These are phyloP conservation scores for Pythium brachiatum DNA, from an alignment of 352 stramenopile species.

Conservation along the genomic window DNA sequence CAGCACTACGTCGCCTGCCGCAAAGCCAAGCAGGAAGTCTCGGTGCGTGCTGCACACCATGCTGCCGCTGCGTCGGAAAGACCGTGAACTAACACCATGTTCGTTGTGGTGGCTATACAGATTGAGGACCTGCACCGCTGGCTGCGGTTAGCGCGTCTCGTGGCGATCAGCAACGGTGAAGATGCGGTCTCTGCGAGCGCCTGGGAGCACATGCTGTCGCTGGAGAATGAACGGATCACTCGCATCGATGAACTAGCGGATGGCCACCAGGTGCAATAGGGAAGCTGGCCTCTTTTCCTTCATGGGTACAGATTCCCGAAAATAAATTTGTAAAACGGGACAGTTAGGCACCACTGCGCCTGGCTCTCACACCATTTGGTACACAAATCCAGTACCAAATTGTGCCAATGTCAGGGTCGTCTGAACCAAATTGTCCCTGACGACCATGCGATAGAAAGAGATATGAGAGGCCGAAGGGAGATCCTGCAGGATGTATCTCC, in stretches of 20 bases:
- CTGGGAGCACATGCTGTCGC: constrained; percentile 60
- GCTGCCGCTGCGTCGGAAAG: background rate
- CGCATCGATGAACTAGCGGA: constrained; percentile 23
- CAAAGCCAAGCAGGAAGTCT: constrained; percentile 65
- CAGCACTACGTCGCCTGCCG: constrained; percentile 76
- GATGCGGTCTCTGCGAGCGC: constrained; percentile 38
- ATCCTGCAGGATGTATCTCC: too few relatives aligned
- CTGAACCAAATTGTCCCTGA: too few relatives aligned
- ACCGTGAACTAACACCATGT: background rate
- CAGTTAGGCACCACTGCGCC: too few relatives aligned
- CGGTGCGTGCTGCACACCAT: constrained; percentile 34
- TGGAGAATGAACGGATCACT: constrained; percentile 46
- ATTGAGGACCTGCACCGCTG: constrained; percentile 76
- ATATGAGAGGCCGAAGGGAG: too few relatives aligned
- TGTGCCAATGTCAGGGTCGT: too few relatives aligned
- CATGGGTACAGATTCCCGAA: too few relatives aligned
- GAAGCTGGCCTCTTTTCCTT: too few relatives aligned
- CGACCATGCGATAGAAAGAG: too few relatives aligned
- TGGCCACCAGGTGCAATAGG: background rate
- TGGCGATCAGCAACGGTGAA: constrained; percentile 63
- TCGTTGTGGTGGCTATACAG: constrained; percentile 35
- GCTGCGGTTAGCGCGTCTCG: constrained; percentile 65
- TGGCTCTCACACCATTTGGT: too few relatives aligned
- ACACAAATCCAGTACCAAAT: too few relatives aligned
- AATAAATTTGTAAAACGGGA: too few relatives aligned